Evolutionary conservation across 1,284 basidiomycete genomes (phyloP).

Genomic region (Neotropicomus parvogracilis): DNA sequence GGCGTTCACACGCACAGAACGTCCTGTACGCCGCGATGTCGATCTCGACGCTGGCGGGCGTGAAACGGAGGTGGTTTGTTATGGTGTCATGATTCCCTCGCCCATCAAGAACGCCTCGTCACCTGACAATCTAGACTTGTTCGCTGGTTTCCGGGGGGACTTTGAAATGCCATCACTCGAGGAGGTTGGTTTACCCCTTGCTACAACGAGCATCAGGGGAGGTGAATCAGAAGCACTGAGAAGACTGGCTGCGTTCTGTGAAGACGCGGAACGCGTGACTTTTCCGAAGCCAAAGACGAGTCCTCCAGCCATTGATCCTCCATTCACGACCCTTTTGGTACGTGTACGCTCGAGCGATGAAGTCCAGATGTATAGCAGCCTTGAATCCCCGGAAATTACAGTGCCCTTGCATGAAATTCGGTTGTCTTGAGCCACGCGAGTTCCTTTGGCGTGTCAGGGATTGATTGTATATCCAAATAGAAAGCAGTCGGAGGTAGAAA

Average conservation of each 20-base stretch:
- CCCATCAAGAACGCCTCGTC: constrained; percentile 14
- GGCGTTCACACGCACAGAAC: constrained; percentile 17
- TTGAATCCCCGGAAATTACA: constrained; percentile 25
- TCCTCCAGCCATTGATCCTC: constrained; percentile 18
- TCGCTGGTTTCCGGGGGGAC: constrained; percentile 36
- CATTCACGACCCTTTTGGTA: constrained; percentile 17
- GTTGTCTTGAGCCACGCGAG: constrained; percentile 18
- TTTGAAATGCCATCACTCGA: constrained; percentile 46
- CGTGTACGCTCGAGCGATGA: constrained; percentile 11
- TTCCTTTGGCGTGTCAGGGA: constrained; percentile 13
- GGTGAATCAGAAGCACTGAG: constrained; percentile 44
- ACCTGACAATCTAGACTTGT: constrained; percentile 29
- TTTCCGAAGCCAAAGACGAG: constrained; percentile 42
- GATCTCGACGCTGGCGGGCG: constrained; percentile 21
- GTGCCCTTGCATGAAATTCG: constrained; percentile 12
- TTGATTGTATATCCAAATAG: constrained; percentile 2
- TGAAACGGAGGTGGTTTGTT: constrained; percentile 19
- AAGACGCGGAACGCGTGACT: constrained; percentile 36
- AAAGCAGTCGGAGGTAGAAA: constrained; percentile 3
- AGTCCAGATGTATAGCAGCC: constrained; percentile 1
- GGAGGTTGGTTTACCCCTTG: constrained; percentile 40
- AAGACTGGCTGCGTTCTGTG: constrained; percentile 38
- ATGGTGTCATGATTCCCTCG: constrained; percentile 17
- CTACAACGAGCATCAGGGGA: constrained; percentile 43
- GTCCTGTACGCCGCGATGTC: constrained; percentile 8